Conservation (phyloP, 371 early-diverging fungal species). For the Syncephalastrum monosporum region DNA sequence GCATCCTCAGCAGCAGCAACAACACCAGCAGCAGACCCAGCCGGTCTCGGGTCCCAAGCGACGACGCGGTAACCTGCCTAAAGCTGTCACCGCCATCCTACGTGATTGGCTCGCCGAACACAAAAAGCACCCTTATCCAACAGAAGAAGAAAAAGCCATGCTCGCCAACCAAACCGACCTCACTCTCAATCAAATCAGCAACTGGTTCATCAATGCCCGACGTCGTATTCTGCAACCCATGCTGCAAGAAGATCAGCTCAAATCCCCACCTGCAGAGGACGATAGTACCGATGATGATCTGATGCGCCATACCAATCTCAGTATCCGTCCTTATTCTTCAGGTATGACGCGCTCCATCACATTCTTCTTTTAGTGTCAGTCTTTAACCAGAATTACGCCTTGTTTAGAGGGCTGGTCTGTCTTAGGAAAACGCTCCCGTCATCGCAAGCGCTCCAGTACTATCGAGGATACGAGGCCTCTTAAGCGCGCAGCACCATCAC, state of each 20-base stretch:
- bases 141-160: conserved; percentile 70
- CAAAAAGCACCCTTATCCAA: conserved; percentile 77
- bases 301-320: too few species aligned
- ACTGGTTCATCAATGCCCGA: conserved; percentile 89
- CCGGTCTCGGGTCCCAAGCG: conserved; percentile 18
- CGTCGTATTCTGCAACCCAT: conserved; percentile 59
- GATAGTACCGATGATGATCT: too few species aligned
- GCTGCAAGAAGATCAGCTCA: conserved; percentile 26
- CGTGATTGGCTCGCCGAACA: conserved; percentile 73
- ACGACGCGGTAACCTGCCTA: conserved; percentile 62
- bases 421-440: too few species aligned
- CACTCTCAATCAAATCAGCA: conserved; percentile 73
- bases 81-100: conserved; percentile 58
- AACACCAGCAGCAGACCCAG: not conserved
- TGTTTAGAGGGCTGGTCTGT: too few species aligned
- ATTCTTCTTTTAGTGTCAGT: too few species aligned
- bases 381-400: too few species aligned
- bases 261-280: too few species aligned
- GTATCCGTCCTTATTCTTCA: too few species aligned
- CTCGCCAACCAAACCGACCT: conserved; percentile 64
- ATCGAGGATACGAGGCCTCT: too few species aligned
- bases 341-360: too few species aligned
- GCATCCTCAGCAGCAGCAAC: not conserved
- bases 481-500: too few species aligned
- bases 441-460: too few species aligned